Evolutionary conservation across 805 yeast species (phyloP).

Genomic region (Wickerhamomyces pijperi): DNA sequence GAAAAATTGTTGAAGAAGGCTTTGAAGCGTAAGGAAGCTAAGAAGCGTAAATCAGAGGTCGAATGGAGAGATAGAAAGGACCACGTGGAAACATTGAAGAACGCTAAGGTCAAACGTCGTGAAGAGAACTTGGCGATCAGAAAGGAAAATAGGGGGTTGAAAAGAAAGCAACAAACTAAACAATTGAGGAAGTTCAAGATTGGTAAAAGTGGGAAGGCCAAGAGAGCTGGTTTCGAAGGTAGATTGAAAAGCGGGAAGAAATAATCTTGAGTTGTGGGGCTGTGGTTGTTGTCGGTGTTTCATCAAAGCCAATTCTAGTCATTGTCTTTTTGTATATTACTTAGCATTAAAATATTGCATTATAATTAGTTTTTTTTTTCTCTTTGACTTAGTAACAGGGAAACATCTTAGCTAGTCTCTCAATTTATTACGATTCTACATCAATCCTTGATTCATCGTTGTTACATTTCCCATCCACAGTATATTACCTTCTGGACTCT

Average conservation of each 20-base stretch:
- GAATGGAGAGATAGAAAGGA: slow-evolving; percentile 92
- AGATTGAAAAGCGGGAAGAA: slow-evolving; percentile 12
- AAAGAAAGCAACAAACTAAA: slow-evolving; percentile 62
- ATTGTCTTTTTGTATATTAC: not conserved
- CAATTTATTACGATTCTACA: no score
- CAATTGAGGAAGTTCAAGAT: slow-evolving; percentile 48
- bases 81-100: slow-evolving; percentile 61
- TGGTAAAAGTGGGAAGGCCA: slow-evolving; percentile 35
- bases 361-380: not conserved
- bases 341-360: not conserved
- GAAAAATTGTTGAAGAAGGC: slow-evolving; percentile 82
- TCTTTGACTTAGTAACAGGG: no score
- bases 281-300: no score
- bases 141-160: slow-evolving; percentile 75
- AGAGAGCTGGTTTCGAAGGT: slow-evolving; percentile 92
- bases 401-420: no score
- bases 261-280: not conserved
- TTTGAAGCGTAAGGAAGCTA: slow-evolving; percentile 69
- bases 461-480: no score
- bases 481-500: no score
- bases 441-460: no score
- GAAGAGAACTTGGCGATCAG: slow-evolving; percentile 84
- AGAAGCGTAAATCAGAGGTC: slow-evolving; percentile 73
- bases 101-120: slow-evolving; percentile 74
- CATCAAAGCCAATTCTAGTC: not conserved